A percentile compares a stretch with the other conserved stretches of the same genome.
These are phyloP conservation scores for Kodamaea kaohsiungensis DNA, from an alignment of 805 yeast species.

Conservation along the genomic window DNA sequence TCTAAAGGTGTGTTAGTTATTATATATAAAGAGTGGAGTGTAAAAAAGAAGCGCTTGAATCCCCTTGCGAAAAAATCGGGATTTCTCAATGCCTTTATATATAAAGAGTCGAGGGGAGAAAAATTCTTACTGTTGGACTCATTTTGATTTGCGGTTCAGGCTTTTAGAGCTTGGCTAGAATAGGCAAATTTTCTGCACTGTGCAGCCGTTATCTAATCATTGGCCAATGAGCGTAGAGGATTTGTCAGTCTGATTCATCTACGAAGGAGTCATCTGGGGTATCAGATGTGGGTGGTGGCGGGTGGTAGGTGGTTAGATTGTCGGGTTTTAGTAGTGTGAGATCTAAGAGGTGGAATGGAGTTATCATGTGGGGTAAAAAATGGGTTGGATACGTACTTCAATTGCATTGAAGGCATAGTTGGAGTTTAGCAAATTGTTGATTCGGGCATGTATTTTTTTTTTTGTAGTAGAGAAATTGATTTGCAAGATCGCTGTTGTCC, in stretches of 20 bases:
- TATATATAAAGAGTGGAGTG: background rate
- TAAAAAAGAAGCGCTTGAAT: background rate
- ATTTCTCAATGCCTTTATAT: background rate
- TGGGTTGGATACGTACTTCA: too few relatives aligned
- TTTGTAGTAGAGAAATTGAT: background rate
- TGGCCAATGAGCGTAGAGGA: conserved; percentile 7
- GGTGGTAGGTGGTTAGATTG: background rate
- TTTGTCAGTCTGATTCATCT: conserved; percentile 2
- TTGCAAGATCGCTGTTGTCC: background rate
- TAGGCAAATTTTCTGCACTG: background rate
- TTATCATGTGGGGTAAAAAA: background rate
- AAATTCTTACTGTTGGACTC: background rate
- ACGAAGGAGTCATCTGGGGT: background rate
- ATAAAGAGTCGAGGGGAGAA: background rate
- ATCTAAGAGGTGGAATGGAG: background rate
- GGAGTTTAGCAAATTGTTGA: too few relatives aligned
- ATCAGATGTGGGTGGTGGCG: background rate
- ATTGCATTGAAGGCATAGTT: too few relatives aligned
- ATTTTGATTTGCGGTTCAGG: conserved; percentile 1
- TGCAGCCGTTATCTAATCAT: conserved; percentile 8
- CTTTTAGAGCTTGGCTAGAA: background rate
- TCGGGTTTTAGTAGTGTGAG: background rate
- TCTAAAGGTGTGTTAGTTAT: conserved; percentile 4
- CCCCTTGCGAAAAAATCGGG: background rate
- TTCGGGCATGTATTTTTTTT: too few relatives aligned